phyloP scores from a whole-genome alignment of 2,329 filamentous ascomycete genomes.

The Fusarium graminum region DNA sequence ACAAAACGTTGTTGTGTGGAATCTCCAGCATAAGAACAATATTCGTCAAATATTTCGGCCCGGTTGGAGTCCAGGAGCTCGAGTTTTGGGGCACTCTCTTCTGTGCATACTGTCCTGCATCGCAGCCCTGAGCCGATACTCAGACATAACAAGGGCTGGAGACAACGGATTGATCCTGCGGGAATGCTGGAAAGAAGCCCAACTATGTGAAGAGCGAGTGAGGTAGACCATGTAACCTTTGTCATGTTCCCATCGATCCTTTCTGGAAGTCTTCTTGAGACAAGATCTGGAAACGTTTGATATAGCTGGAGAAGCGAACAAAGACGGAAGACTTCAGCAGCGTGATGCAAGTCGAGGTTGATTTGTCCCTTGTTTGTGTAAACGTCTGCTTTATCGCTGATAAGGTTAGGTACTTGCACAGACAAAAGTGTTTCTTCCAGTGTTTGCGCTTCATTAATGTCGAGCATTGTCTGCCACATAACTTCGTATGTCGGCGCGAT shows the following conservation, averaged over 20 bases:
- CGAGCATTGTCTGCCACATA: conserved; percentile 42
- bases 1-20: conserved; percentile 3
- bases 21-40: background rate
- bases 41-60: background rate
- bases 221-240: conserved; percentile 32
- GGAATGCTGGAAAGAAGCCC: conserved; percentile 20
- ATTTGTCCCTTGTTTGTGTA: conserved; percentile 10
- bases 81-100: conserved; percentile 10
- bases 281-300: conserved; percentile 55
- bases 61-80: conserved; percentile 5
- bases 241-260: conserved; percentile 18
- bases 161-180: conserved; percentile 26
- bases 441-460: conserved; percentile 38
- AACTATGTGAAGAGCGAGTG: conserved; percentile 30
- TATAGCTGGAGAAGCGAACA: conserved; percentile 56
- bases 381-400: conserved; percentile 2
- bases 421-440: conserved; percentile 39
- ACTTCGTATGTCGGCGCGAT: conserved; percentile 35
- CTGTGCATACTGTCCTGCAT: conserved; percentile 16
- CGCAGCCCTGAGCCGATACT: conserved; percentile 27
- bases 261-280: conserved; percentile 49
- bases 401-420: conserved; percentile 26
- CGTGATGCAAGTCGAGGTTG: conserved; percentile 49
- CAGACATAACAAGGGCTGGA: conserved; percentile 26
- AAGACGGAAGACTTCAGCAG: conserved; percentile 56